These are phyloP conservation scores for Fusarium hostae DNA, from an alignment of 2,329 filamentous ascomycete genomes.

Conservation along the genomic window DNA sequence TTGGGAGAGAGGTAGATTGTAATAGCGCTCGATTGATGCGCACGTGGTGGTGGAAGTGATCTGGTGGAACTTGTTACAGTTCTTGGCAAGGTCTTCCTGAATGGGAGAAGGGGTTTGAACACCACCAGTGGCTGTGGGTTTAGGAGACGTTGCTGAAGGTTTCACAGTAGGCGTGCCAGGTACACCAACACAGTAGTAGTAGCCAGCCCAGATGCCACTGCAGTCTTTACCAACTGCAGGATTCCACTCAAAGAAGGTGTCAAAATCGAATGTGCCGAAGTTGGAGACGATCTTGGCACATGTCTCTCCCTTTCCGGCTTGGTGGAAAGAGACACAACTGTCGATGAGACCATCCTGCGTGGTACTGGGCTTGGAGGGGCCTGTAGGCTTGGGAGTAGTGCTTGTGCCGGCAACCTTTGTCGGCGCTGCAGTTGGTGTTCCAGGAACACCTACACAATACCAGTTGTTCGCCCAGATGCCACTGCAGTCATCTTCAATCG, in stretches of 20 bases:
- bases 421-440: not conserved
- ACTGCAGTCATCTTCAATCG: not conserved
- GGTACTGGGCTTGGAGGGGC: not conserved
- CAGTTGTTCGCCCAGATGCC: not conserved
- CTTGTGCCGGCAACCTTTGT: not conserved
- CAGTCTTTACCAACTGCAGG: not conserved
- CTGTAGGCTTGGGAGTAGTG: not conserved
- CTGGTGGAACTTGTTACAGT: slow-evolving; percentile 22
- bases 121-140: not conserved
- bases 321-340: not conserved
- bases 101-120: no score
- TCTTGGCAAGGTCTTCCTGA: not conserved
- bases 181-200: not conserved
- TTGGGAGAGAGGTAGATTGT: not conserved
- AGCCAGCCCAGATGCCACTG: not conserved
- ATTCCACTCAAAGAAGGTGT: not conserved
- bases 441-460: slow-evolving; percentile 16
- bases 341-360: not conserved
- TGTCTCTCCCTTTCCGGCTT: not conserved
- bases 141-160: not conserved
- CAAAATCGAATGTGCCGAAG: not conserved
- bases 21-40: slow-evolving; percentile 33
- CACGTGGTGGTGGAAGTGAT: slow-evolving; percentile 42
- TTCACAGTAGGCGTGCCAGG: not conserved
- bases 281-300: not conserved